Percentiles rank a stretch among this genome's conserved stretches.
These are phyloP conservation scores for Phyllosticta ampelicida DNA, from an alignment of 2,329 filamentous ascomycete species.

Conservation along the genomic window DNA sequence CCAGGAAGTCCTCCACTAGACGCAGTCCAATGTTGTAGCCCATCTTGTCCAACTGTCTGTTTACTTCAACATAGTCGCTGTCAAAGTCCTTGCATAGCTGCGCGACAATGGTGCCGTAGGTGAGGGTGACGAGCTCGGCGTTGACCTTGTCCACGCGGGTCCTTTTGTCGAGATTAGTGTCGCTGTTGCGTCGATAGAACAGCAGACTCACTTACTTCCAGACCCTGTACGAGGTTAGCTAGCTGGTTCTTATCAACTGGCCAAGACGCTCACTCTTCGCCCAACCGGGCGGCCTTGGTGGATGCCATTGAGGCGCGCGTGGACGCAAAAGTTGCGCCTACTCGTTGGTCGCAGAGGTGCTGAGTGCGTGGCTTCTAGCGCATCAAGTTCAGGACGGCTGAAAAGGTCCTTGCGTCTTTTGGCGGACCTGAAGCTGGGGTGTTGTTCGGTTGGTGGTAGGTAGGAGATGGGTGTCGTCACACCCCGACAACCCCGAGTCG, in stretches of 20 bases:
- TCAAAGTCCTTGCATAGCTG: slow-evolving; percentile 96
- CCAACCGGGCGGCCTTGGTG: slow-evolving; percentile 57
- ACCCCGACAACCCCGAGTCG: background rate
- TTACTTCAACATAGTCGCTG: slow-evolving; percentile 86
- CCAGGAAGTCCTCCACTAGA: slow-evolving; percentile 93
- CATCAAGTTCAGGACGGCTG: background rate
- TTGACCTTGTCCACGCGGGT: slow-evolving; percentile 96
- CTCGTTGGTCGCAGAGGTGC: slow-evolving; percentile 8
- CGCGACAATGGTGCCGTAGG: slow-evolving; percentile 93
- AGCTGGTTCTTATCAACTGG: slow-evolving; percentile 10
- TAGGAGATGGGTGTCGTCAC: background rate
- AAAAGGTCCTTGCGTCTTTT: background rate
- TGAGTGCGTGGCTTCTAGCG: background rate
- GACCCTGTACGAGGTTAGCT: slow-evolving; percentile 48
- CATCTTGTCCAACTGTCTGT: slow-evolving; percentile 98
- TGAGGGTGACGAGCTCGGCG: slow-evolving; percentile 91
- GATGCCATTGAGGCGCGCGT: slow-evolving; percentile 37
- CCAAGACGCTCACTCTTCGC: slow-evolving; percentile 55
- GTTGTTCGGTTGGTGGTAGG: background rate
- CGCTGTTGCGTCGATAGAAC: background rate
- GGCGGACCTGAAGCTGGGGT: background rate
- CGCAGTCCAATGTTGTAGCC: slow-evolving; percentile 96
- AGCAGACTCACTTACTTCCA: slow-evolving; percentile 64
- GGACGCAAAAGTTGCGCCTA: slow-evolving; percentile 6
- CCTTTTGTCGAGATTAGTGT: slow-evolving; percentile 37